Conservation (phyloP, 2,329 filamentous ascomycete genomes). For the Coniochaeta sp. region DNA sequence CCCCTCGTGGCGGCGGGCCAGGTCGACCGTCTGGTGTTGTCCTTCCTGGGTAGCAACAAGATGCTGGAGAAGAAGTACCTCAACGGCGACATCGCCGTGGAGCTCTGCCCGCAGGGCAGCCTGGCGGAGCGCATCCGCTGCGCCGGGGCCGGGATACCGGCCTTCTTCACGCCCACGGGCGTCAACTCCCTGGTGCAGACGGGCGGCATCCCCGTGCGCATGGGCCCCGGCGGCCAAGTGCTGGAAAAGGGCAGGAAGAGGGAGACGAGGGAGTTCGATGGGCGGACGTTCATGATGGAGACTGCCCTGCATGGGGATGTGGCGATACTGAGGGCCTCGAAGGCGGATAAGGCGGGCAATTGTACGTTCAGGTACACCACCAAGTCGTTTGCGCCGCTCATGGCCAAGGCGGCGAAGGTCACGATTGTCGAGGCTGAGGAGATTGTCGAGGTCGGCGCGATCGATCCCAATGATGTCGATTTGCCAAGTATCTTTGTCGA, state of each 20-base stretch:
- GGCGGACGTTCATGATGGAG: conserved; percentile 70
- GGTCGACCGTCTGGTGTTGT: conserved; percentile 64
- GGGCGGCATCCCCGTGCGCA: conserved; percentile 59
- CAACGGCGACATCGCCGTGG: conserved; percentile 65
- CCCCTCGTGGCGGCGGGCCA: conserved; percentile 63
- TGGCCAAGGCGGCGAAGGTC: conserved; percentile 73
- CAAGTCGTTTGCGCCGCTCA: conserved; percentile 66
- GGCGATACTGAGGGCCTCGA: conserved; percentile 70
- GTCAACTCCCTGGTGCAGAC: conserved; percentile 44
- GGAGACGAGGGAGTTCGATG: conserved; percentile 67
- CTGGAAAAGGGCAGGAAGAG: conserved; percentile 58
- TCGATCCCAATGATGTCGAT: conserved; percentile 68
- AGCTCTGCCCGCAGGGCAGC: conserved; percentile 71
- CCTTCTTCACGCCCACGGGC: conserved; percentile 74
- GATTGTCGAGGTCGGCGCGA: conserved; percentile 67
- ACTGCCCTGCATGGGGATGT: conserved; percentile 69
- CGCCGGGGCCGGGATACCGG: conserved; percentile 69
- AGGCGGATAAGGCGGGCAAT: conserved; percentile 70
- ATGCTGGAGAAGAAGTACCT: conserved; percentile 68
- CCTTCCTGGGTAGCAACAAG: conserved; percentile 74
- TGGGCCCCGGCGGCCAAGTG: conserved; percentile 52
- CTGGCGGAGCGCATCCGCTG: conserved; percentile 66
- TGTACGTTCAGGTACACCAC: conserved; percentile 75
- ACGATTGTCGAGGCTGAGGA: conserved; percentile 83
- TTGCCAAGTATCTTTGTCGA: conserved; percentile 79